phyloP scores from a whole-genome alignment of 352 stramenopile genomes.

The Globisporangium cederbergense region DNA sequence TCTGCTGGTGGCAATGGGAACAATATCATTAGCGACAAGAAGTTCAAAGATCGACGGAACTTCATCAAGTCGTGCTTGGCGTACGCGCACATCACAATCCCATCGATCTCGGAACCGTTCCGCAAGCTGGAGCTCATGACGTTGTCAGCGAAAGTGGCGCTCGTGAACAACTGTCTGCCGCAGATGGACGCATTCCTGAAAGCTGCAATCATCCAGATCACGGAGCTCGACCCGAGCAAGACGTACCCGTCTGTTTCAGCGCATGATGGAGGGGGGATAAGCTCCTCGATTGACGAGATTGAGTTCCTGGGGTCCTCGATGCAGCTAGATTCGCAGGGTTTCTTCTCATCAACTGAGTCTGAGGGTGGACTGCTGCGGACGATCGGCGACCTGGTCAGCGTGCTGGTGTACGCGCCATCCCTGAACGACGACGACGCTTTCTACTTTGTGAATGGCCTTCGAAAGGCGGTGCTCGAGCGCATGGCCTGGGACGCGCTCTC shows the following conservation, averaged over 20 bases:
- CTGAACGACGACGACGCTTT: conserved; percentile 79
- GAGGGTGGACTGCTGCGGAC: conserved; percentile 24
- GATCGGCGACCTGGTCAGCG: conserved; percentile 46
- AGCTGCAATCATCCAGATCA: conserved; percentile 67
- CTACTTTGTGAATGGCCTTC: conserved; percentile 80
- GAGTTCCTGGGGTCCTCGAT: conserved; percentile 2
- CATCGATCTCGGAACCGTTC: conserved; percentile 53
- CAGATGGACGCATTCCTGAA: conserved; percentile 88
- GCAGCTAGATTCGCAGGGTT: neutral
- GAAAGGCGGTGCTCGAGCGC: conserved; percentile 65
- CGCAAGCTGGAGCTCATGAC: conserved; percentile 66
- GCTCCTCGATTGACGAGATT: conserved; percentile 6
- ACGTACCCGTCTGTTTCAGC: neutral
- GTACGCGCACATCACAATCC: conserved; percentile 89
- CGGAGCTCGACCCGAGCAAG: conserved; percentile 50
- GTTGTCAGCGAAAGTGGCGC: conserved; percentile 58
- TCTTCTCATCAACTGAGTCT: neutral
- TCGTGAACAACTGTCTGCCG: conserved; percentile 70
- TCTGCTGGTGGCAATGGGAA: neutral
- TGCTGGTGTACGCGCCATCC: conserved; percentile 77
- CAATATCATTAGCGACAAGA: conserved; percentile 15
- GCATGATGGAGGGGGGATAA: neutral
- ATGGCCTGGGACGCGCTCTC: conserved; percentile 24
- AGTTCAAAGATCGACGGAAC: conserved; percentile 34
- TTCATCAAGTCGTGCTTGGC: conserved; percentile 90